Evolutionary conservation across 139 green algal genomes (phyloP).

Genomic region (Zygnema circumcarinatum): DNA sequence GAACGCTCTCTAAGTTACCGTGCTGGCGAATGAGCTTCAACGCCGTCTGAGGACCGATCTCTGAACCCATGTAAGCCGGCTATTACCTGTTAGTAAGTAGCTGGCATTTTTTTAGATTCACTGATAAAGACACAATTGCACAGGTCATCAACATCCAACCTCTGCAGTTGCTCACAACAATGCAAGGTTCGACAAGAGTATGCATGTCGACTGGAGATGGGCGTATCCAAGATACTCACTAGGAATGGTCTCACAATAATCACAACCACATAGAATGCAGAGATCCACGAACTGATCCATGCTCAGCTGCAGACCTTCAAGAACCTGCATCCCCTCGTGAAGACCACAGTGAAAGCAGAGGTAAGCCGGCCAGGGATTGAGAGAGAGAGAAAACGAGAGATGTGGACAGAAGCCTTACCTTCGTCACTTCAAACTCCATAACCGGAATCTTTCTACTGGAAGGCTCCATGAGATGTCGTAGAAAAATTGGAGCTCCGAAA

Average conservation of each 20-base stretch:
- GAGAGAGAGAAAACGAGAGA: not conserved
- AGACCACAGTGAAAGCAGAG: not conserved
- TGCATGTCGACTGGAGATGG: too few species aligned
- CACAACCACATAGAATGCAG: constrained; percentile 98
- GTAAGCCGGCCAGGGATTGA: not conserved
- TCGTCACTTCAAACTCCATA: constrained; percentile 84
- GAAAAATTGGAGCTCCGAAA: constrained; percentile 85
- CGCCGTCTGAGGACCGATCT: constrained; percentile 79
- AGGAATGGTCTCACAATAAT: constrained; percentile 89
- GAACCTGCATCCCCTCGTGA: not conserved
- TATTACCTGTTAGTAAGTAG: not conserved
- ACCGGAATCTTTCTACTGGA: constrained; percentile 73
- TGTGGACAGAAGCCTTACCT: constrained; percentile 27
- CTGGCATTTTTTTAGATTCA: not conserved
- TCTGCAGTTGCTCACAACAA: too few species aligned
- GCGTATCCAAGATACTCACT: too few species aligned
- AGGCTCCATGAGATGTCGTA: constrained; percentile 92
- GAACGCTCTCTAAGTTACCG: constrained; percentile 66
- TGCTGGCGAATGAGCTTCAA: constrained; percentile 86
- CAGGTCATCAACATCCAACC: too few species aligned
- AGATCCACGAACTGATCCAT: constrained; percentile 95
- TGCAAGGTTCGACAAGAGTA: not conserved
- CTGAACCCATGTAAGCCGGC: constrained; percentile 49
- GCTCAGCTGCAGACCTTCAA: constrained; percentile 71
- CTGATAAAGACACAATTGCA: not conserved